Percentiles rank a stretch among this genome's conserved stretches.
These are phyloP conservation scores for Quercus lobata DNA, from an alignment of 331 rosid genomes.

Conservation along the genomic window DNA sequence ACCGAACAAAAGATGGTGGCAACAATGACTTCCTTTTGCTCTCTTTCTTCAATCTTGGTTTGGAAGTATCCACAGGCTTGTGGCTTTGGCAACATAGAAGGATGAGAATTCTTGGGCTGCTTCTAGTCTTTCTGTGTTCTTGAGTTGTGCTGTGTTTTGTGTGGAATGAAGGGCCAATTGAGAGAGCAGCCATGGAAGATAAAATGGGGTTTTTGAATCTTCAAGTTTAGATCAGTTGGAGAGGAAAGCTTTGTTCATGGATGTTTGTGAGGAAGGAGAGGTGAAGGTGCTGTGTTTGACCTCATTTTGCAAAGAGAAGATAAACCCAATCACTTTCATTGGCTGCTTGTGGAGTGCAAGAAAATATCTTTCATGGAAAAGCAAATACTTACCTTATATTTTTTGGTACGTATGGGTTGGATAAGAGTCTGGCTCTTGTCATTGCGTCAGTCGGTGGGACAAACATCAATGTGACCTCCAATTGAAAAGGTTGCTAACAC, in stretches of 20 bases:
- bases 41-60: slow-evolving; percentile 1
- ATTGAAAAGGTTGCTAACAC: neutral
- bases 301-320: neutral
- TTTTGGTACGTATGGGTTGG: neutral
- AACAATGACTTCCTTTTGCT: slow-evolving; percentile 7
- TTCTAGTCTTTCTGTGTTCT: slow-evolving; percentile 3
- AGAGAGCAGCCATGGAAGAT: slow-evolving; percentile 33
- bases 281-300: neutral
- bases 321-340: neutral
- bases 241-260: neutral
- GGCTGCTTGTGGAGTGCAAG: neutral
- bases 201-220: neutral
- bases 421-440: neutral
- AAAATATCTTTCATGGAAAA: neutral
- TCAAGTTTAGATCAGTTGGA: neutral
- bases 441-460: neutral
- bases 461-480: neutral
- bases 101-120: slow-evolving; percentile 16
- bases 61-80: slow-evolving; percentile 13
- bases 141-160: neutral
- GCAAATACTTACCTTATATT: neutral
- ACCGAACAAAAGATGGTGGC: neutral
- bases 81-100: slow-evolving; percentile 16
- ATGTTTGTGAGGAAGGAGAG: neutral
- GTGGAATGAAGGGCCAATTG: neutral